phyloP scores from a whole-genome alignment of 108 stramenopile genomes.

The Hondaea fermentalgiana region DNA sequence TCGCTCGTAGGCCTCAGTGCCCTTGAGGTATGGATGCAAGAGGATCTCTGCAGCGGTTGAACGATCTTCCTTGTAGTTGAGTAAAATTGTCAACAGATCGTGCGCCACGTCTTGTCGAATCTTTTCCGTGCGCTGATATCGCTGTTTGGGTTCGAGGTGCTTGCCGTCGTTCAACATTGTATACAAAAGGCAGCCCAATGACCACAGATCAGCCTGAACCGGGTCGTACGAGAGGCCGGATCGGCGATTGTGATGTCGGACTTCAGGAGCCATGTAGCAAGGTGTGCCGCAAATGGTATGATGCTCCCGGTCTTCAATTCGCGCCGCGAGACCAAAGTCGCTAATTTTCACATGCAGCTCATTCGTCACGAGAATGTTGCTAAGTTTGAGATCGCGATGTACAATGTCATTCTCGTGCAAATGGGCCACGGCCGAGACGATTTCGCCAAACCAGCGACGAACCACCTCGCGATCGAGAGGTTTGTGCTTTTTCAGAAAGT shows the following conservation, averaged over 20 bases:
- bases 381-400: neutral
- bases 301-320: neutral
- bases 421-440: neutral
- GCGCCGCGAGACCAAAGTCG: neutral
- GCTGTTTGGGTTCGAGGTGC: neutral
- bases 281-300: slow-evolving; percentile 9
- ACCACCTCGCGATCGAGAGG: neutral
- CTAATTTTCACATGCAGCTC: neutral
- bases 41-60: neutral
- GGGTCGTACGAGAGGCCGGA: neutral
- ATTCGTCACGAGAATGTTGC: neutral
- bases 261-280: neutral
- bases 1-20: neutral
- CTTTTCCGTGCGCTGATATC: neutral
- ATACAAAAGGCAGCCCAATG: neutral
- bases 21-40: neutral
- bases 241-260: neutral
- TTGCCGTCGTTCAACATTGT: neutral
- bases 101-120: neutral
- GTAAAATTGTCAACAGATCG: neutral
- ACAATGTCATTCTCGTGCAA: slow-evolving; percentile 10
- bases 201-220: slow-evolving; percentile 1
- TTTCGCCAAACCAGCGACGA: neutral
- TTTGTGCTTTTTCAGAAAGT: neutral
- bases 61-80: neutral